These are phyloP conservation scores for Persicaria tinctoria DNA, from an alignment of 148 eudicot genomes.

Conservation along the genomic window DNA sequence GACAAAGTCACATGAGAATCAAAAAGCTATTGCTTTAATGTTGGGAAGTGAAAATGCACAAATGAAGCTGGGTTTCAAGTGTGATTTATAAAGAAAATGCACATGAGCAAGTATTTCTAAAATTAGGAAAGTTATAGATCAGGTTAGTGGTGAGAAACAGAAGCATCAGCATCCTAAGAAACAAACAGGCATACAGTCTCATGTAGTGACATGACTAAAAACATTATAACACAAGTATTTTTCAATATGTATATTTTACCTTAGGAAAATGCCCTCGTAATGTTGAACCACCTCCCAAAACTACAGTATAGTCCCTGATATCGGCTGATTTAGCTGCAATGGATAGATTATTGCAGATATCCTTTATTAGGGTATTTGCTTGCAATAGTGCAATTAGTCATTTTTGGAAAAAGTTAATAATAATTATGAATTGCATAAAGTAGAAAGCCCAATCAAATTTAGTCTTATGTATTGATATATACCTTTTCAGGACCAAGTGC, in stretches of 20 bases:
- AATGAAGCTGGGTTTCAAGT: not conserved
- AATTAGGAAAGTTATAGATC: too few relatives aligned
- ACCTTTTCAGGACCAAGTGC: conserved; percentile 85
- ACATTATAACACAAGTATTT: not conserved
- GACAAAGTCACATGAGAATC: not conserved
- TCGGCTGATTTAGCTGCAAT: conserved; percentile 61
- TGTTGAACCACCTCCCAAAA: conserved; percentile 94
- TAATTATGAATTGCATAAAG: not conserved
- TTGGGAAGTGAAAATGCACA: not conserved
- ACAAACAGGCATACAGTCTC: conserved; percentile 10
- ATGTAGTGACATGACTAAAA: conserved; percentile 12
- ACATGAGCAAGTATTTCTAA: too few relatives aligned
- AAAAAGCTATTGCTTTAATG: not conserved
- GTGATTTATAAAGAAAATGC: not conserved
- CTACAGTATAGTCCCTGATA: conserved; percentile 67
- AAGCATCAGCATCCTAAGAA: conserved; percentile 88
- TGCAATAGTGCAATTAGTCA: conserved; percentile 24
- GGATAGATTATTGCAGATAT: conserved; percentile 65
- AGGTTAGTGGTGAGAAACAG: conserved; percentile 34
- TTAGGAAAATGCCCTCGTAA: conserved; percentile 96
- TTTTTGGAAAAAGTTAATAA: conserved; percentile 10
- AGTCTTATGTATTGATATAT: not conserved
- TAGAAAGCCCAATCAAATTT: not conserved
- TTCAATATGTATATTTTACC: conserved; percentile 26
- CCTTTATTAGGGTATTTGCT: conserved; percentile 71